A percentile compares a stretch with the other conserved stretches of the same genome.
phyloP scores from a whole-genome alignment of 306 rosid genomes.

The Ammopiptanthus mongolicus region DNA sequence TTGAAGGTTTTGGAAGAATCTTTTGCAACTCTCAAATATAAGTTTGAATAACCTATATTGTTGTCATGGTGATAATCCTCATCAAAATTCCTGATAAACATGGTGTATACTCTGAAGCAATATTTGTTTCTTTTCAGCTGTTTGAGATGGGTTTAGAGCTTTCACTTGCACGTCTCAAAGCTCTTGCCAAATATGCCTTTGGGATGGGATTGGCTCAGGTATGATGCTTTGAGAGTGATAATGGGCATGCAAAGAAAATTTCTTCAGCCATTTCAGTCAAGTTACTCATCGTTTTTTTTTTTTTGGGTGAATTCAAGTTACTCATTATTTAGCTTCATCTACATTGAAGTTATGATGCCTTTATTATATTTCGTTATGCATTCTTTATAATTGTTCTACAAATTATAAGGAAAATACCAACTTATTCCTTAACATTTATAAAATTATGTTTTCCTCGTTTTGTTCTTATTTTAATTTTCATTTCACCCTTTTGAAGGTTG shows the following conservation, averaged over 20 bases:
- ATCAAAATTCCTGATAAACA: neutral
- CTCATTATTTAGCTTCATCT: conserved; percentile 4
- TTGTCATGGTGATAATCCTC: neutral
- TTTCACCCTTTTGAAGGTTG: conserved; percentile 58
- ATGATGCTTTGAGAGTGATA: conserved; percentile 23
- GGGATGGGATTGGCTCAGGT: conserved; percentile 99
- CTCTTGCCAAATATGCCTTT: conserved; percentile 95
- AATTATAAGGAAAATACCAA: neutral
- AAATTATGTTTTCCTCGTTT: neutral
- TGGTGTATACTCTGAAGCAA: conserved; percentile 6
- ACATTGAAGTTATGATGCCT: neutral
- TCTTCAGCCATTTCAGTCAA: conserved; percentile 1
- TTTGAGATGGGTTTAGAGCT: conserved; percentile 99
- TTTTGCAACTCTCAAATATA: neutral
- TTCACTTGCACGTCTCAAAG: conserved; percentile 94
- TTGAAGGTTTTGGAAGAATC: conserved; percentile 13
- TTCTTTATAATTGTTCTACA: neutral
- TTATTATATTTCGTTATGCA: conserved; percentile 15
- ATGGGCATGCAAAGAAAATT: neutral
- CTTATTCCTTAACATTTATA: neutral
- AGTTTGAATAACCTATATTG: neutral
- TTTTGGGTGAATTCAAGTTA: neutral
- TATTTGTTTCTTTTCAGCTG: conserved; percentile 53
- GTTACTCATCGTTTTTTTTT: neutral
- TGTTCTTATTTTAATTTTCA: neutral